A percentile compares a stretch with the other conserved stretches of the same genome.
These are phyloP conservation scores for Aspergillus nomiae DNA, from an alignment of 2,329 filamentous ascomycete genomes.

Conservation along the genomic window DNA sequence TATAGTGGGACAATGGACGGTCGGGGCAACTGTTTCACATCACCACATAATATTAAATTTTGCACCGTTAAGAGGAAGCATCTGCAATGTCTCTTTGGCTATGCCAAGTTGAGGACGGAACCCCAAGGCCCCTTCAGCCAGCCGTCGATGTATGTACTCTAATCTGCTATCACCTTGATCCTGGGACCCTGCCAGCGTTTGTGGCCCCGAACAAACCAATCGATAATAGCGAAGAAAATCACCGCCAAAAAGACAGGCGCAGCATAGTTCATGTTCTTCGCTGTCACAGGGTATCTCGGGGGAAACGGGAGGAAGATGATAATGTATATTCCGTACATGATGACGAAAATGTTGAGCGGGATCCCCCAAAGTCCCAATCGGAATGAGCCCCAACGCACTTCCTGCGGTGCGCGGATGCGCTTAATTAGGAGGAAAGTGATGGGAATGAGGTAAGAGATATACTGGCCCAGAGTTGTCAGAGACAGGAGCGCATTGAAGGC, in stretches of 20 bases:
- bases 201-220: constrained; percentile 18
- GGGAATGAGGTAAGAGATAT: constrained; percentile 52
- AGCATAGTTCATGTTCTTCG: constrained; percentile 28
- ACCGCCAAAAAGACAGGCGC: constrained; percentile 19
- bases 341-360: constrained; percentile 19
- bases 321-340: constrained; percentile 26
- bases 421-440: constrained; percentile 36
- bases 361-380: constrained; percentile 21
- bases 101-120: too few species aligned
- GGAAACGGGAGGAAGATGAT: constrained; percentile 28
- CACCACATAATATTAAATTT: too few species aligned
- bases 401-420: constrained; percentile 4
- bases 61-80: too few species aligned
- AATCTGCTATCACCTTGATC: too few species aligned
- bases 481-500: constrained; percentile 58
- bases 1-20: neutral
- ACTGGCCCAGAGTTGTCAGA: constrained; percentile 50
- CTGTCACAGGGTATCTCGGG: constrained; percentile 22
- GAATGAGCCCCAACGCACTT: constrained; percentile 21
- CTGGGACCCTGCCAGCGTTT: constrained; percentile 7
- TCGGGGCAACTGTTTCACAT: too few species aligned
- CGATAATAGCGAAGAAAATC: constrained; percentile 18
- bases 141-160: too few species aligned
- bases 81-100: too few species aligned
- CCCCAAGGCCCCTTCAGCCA: too few species aligned